Evolutionary conservation across 1,284 basidiomycete genomes (phyloP).

Genomic region (Pulchroboletus neoregius): DNA sequence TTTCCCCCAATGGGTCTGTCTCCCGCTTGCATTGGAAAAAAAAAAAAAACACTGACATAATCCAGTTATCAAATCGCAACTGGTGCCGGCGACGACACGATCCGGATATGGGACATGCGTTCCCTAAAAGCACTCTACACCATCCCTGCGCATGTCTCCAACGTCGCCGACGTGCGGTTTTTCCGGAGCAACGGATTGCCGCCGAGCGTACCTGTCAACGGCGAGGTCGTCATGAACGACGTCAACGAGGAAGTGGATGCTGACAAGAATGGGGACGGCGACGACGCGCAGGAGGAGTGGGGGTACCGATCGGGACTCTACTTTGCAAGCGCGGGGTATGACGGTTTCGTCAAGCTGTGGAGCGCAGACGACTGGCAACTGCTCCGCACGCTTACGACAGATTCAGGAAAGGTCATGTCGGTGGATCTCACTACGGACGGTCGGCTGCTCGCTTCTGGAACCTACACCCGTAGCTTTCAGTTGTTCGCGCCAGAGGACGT

Average conservation of each 20-base stretch:
- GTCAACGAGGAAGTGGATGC: conserved; percentile 19
- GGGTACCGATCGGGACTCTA: conserved; percentile 83
- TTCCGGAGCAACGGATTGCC: conserved; percentile 59
- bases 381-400: conserved; percentile 83
- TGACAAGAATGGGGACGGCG: conserved; percentile 33
- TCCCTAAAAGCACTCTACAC: conserved; percentile 90
- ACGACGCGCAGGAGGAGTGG: conserved; percentile 51
- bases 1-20: conserved; percentile 90
- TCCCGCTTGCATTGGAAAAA: conserved; percentile 10
- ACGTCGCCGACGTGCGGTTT: conserved; percentile 93
- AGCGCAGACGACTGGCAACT: conserved; percentile 98
- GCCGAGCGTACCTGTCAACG: conserved; percentile 29
- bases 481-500: conserved; percentile 73
- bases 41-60: conserved; percentile 17
- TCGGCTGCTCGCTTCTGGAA: conserved; percentile 82
- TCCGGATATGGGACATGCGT: conserved; percentile 98
- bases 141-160: conserved; percentile 93
- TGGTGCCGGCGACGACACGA: conserved; percentile 94
- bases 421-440: conserved; percentile 86
- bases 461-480: conserved; percentile 92
- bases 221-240: conserved; percentile 39
- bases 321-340: conserved; percentile 92
- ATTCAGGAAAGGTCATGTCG: conserved; percentile 97
- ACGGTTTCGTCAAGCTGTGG: conserved; percentile 95
- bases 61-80: conserved; percentile 93